Percentiles rank a stretch among this genome's conserved stretches.
Evolutionary conservation across 2,329 filamentous ascomycete species (phyloP).

Genomic region (Colletotrichum higginsianum): DNA sequence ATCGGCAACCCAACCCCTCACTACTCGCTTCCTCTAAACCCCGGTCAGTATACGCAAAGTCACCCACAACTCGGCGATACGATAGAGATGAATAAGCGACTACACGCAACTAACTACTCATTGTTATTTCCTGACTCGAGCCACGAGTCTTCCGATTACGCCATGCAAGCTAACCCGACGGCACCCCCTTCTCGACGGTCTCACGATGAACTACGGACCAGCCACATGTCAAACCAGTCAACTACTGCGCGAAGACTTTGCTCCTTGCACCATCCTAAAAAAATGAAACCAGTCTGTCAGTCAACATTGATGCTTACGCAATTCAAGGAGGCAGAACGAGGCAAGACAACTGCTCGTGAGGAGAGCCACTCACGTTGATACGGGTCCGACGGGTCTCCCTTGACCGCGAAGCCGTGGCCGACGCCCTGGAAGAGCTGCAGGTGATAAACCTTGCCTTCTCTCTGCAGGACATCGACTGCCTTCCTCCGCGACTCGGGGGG

Average conservation of each 20-base stretch:
- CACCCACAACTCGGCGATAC: neutral
- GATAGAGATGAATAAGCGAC: too few relatives aligned
- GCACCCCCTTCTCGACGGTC: neutral
- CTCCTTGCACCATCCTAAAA: slow-evolving; percentile 50
- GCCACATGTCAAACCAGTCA: slow-evolving; percentile 50
- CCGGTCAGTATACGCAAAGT: neutral
- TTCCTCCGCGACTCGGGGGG: slow-evolving; percentile 53
- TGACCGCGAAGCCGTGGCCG: slow-evolving; percentile 75
- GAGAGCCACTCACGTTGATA: slow-evolving; percentile 30
- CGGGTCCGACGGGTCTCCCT: slow-evolving; percentile 63
- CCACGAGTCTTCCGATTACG: too few relatives aligned
- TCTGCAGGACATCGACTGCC: slow-evolving; percentile 60
- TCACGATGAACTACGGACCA: slow-evolving; percentile 28
- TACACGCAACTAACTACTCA: too few relatives aligned
- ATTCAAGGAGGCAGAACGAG: too few relatives aligned
- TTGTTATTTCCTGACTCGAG: too few relatives aligned
- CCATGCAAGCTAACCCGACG: neutral
- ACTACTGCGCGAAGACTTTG: slow-evolving; percentile 48
- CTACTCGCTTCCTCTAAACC: neutral
- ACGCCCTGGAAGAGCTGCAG: slow-evolving; percentile 74
- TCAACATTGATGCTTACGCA: too few relatives aligned
- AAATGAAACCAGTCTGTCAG: slow-evolving; percentile 24
- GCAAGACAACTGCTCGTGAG: neutral
- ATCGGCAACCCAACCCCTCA: neutral
- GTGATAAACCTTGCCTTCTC: slow-evolving; percentile 66